Percentiles rank a stretch among this genome's conserved stretches.
Conservation (phyloP, 768 basidiomycete genomes). For the Sporobolomyces phaffii region DNA sequence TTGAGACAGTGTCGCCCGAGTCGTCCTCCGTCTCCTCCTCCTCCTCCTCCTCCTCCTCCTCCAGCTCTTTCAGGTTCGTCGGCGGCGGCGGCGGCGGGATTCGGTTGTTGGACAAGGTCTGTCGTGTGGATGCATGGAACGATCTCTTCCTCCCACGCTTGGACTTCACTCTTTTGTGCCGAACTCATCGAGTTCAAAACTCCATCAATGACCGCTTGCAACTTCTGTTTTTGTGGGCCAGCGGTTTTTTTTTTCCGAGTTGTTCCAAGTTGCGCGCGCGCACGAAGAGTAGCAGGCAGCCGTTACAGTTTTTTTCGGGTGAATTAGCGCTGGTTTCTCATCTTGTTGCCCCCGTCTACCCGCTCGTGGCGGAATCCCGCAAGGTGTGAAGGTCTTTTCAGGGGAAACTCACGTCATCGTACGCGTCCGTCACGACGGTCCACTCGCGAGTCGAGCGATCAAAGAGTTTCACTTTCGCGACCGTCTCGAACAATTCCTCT, state of each 20-base stretch:
- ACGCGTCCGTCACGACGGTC: not conserved
- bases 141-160: constrained; percentile 97
- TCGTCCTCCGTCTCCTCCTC: no score
- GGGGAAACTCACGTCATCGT: no score
- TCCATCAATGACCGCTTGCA: constrained; percentile 54
- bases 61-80: no score
- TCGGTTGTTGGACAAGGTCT: constrained; percentile 53
- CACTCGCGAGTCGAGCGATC: not conserved
- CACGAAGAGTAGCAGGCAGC: no score
- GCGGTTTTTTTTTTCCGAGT: no score
- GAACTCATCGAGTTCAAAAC: constrained; percentile 79
- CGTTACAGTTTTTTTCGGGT: no score
- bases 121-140: constrained; percentile 73
- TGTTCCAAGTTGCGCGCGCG: no score
- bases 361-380: not conserved
- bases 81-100: not conserved
- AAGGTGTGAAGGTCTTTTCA: not conserved
- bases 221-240: no score
- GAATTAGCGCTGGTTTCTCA: constrained; percentile 36
- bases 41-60: no score
- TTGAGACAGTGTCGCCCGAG: constrained; percentile 58
- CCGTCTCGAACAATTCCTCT: constrained; percentile 75
- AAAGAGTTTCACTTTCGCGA: constrained; percentile 64
- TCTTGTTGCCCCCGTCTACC: no score
- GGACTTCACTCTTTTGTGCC: constrained; percentile 84